Evolutionary conservation across 495 filamentous ascomycete species (phyloP).

Genomic region (Xylaria longipes): DNA sequence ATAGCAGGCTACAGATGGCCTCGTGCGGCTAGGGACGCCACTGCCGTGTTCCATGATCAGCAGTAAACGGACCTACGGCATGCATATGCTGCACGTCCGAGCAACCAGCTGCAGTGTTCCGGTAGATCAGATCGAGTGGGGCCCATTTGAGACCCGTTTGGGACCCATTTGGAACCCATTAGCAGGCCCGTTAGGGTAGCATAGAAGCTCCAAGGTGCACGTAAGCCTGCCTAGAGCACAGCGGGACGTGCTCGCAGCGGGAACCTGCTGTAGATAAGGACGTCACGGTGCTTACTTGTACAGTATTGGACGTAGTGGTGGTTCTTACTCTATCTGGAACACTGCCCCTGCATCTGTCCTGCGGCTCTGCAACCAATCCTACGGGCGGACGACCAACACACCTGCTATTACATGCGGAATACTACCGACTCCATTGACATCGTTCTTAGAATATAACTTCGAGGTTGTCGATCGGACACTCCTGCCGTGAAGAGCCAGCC

Average conservation of each 20-base stretch:
- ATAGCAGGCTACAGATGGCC: not conserved
- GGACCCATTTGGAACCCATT: too few species aligned
- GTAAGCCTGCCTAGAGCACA: too few species aligned
- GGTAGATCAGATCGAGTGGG: conserved; percentile 18
- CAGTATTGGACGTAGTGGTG: not conserved
- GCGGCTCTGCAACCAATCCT: conserved; percentile 23
- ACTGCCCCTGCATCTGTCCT: conserved; percentile 20
- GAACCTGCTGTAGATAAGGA: too few species aligned
- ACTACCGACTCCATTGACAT: not conserved
- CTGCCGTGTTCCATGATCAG: conserved; percentile 19
- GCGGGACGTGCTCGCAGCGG: too few species aligned
- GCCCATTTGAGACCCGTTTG: too few species aligned
- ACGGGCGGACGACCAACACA: not conserved
- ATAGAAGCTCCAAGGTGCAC: not conserved
- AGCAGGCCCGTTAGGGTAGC: not conserved
- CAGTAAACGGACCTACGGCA: not conserved
- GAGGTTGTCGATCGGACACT: not conserved
- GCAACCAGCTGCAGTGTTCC: conserved; percentile 9
- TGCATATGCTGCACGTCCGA: conserved; percentile 7
- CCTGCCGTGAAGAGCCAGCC: not conserved
- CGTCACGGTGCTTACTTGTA: not conserved
- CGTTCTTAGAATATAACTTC: not conserved
- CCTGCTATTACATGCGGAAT: not conserved
- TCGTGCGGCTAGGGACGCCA: conserved; percentile 20
- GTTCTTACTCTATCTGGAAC: not conserved